A percentile compares a stretch with the other conserved stretches of the same genome.
phyloP scores from a whole-genome alignment of 1,284 basidiomycete species.

The Somion occarium region DNA sequence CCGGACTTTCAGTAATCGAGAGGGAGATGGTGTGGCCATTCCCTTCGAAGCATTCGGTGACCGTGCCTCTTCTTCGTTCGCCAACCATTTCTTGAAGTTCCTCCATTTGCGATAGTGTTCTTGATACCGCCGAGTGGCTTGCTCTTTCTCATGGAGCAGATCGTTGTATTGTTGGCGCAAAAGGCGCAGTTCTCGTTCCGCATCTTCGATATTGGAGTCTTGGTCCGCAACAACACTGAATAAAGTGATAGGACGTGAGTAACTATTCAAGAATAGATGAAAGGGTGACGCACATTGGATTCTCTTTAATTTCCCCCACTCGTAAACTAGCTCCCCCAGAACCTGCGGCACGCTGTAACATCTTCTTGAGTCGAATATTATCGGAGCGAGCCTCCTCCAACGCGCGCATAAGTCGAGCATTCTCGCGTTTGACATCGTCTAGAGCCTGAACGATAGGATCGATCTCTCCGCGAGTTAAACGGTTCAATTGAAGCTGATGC shows the following conservation, averaged over 20 bases:
- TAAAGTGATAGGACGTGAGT: not conserved
- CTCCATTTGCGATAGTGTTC: constrained; percentile 1
- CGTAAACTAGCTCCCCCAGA: too few relatives aligned
- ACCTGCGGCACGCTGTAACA: not conserved
- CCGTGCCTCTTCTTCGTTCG: not conserved
- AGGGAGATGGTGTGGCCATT: not conserved
- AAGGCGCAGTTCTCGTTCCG: not conserved
- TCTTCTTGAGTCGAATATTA: not conserved
- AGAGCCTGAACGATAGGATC: not conserved
- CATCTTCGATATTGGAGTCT: not conserved
- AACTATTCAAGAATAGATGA: not conserved
- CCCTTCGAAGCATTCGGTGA: not conserved
- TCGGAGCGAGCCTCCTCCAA: not conserved
- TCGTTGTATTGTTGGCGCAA: constrained; percentile 1
- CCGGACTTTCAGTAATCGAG: not conserved
- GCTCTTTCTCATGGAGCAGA: constrained; percentile 5
- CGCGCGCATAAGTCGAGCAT: not conserved
- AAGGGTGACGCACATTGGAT: not conserved
- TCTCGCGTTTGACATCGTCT: not conserved
- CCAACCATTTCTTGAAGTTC: constrained; percentile 5
- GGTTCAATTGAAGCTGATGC: not conserved
- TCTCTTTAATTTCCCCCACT: not conserved
- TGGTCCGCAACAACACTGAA: not conserved
- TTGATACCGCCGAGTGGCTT: not conserved
- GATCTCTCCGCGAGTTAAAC: not conserved